phyloP scores from a whole-genome alignment of 208 protist genomes.

The Trypanosoma congolense region DNA sequence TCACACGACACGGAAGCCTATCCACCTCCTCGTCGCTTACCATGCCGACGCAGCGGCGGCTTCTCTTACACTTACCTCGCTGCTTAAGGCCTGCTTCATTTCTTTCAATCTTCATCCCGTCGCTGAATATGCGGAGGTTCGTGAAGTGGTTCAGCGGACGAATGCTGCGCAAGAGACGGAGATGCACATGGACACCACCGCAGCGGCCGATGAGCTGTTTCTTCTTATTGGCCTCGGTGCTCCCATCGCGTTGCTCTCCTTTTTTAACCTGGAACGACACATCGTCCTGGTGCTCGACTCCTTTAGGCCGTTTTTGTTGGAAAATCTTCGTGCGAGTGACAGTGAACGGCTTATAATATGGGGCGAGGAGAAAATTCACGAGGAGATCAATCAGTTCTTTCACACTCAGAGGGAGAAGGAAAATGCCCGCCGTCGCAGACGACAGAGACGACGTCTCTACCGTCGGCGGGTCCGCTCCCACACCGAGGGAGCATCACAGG shows the following conservation, averaged over 20 bases:
- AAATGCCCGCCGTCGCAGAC: constrained; percentile 10
- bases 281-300: constrained; percentile 78
- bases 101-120: constrained; percentile 81
- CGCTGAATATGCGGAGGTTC: constrained; percentile 50
- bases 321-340: constrained; percentile 57
- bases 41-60: constrained; percentile 77
- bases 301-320: constrained; percentile 68
- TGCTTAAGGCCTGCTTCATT: constrained; percentile 68
- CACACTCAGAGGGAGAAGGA: constrained; percentile 28
- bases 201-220: constrained; percentile 59
- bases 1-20: constrained; percentile 51
- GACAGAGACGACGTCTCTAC: constrained; percentile 8
- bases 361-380: constrained; percentile 47
- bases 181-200: constrained; percentile 16
- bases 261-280: constrained; percentile 66
- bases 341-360: constrained; percentile 53
- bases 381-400: constrained; percentile 76
- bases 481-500: constrained; percentile 16
- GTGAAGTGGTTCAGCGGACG: constrained; percentile 37
- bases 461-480: constrained; percentile 11
- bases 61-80: constrained; percentile 51
- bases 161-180: constrained; percentile 61
- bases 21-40: constrained; percentile 67
- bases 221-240: constrained; percentile 76
- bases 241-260: constrained; percentile 37